Evolutionary conservation across 495 filamentous ascomycete species (phyloP).

Genomic region (Astrothelium subdiscretum): DNA sequence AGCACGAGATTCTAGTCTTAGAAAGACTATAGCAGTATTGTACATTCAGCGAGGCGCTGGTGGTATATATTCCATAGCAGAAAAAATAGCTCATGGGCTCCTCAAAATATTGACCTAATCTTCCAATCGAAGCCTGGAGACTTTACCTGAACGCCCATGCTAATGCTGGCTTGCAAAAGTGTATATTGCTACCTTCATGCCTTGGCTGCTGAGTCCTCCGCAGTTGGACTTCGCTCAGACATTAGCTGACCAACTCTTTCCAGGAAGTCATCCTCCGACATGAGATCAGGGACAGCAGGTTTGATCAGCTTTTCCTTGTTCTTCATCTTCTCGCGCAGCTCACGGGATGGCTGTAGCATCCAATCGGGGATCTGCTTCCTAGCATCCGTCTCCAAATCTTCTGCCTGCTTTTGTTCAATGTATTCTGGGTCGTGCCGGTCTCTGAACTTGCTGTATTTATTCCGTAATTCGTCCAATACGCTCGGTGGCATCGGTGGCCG

Average conservation of each 20-base stretch:
- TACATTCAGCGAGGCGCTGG: constrained; percentile 1
- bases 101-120: neutral
- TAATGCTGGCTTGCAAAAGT: neutral
- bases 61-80: neutral
- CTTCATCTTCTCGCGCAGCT: constrained; percentile 33
- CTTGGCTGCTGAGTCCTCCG: neutral
- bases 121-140: neutral
- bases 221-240: neutral
- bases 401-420: constrained; percentile 47
- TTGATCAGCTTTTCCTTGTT: constrained; percentile 26
- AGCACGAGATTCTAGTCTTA: neutral
- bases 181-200: neutral
- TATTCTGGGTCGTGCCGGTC: constrained; percentile 64
- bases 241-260: constrained; percentile 56
- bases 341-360: constrained; percentile 44
- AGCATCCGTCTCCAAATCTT: constrained; percentile 45
- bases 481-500: constrained; percentile 63
- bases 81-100: neutral
- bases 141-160: neutral
- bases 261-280: constrained; percentile 48
- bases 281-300: constrained; percentile 27
- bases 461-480: constrained; percentile 79
- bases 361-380: constrained; percentile 43
- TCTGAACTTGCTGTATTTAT: constrained; percentile 74
- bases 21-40: neutral